Conservation (phyloP, 1,284 basidiomycete species). For the Phenoliferia sp. region DNA sequence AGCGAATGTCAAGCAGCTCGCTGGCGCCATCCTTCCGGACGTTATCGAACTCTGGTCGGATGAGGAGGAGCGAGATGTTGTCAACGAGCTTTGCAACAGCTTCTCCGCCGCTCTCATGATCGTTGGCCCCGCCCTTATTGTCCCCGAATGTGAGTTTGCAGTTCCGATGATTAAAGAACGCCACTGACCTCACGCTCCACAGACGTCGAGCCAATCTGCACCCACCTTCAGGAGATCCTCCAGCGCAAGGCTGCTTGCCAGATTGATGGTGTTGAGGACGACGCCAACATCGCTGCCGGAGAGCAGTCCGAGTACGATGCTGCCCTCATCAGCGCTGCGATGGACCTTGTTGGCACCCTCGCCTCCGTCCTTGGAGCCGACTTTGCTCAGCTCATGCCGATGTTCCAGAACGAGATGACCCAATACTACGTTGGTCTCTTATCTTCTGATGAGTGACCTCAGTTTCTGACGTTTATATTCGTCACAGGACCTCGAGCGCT, state of each 20-base stretch:
- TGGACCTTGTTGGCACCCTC: constrained; percentile 87
- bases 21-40: constrained; percentile 66
- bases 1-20: constrained; percentile 73
- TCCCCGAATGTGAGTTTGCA: constrained; percentile 24
- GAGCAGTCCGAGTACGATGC: constrained; percentile 92
- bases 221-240: constrained; percentile 73
- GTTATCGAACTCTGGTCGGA: constrained; percentile 86
- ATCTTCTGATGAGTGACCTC: constrained; percentile 19
- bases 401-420: constrained; percentile 82
- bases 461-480: constrained; percentile 3
- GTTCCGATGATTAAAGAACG: too few species aligned
- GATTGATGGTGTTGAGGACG: constrained; percentile 89
- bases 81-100: constrained; percentile 37
- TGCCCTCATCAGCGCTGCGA: constrained; percentile 87
- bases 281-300: constrained; percentile 59
- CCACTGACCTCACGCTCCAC: constrained; percentile 18
- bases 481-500: constrained; percentile 76
- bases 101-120: constrained; percentile 36
- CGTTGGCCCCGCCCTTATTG: constrained; percentile 36
- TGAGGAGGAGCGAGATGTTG: constrained; percentile 78
- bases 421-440: constrained; percentile 77
- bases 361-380: constrained; percentile 78
- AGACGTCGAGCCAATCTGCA: constrained; percentile 77
- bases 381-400: constrained; percentile 76
- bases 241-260: constrained; percentile 93